Conservation (phyloP, 108 stramenopile species). For the Poteriospumella lacustris region DNA sequence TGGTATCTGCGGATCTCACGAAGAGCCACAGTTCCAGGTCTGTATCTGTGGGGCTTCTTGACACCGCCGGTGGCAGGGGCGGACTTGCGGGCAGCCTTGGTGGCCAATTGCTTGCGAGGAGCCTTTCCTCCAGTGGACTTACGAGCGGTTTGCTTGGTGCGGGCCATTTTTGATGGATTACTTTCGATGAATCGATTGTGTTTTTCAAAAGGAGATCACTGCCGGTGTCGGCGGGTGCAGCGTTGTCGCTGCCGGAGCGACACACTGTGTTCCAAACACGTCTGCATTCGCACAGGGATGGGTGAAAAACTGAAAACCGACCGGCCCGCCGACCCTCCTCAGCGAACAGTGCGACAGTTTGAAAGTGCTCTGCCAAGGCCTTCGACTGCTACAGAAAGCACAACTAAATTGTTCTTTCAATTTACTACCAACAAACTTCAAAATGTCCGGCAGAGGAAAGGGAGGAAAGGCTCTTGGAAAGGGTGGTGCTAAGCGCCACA, state of each 20-base stretch:
- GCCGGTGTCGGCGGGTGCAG: not conserved
- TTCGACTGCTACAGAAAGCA: not conserved
- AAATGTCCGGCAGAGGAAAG: slow-evolving; percentile 65
- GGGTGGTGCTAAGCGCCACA: slow-evolving; percentile 94
- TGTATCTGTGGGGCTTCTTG: slow-evolving; percentile 58
- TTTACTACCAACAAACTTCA: not conserved
- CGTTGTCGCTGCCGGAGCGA: too few relatives aligned
- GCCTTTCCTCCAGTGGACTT: slow-evolving; percentile 95
- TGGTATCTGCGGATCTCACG: slow-evolving; percentile 88
- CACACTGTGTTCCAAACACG: too few relatives aligned
- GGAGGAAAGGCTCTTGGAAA: slow-evolving; percentile 84
- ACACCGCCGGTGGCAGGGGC: slow-evolving; percentile 53
- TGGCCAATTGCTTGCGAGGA: slow-evolving; percentile 78
- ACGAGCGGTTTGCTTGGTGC: slow-evolving; percentile 95
- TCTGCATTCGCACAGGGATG: too few relatives aligned
- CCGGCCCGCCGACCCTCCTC: too few relatives aligned
- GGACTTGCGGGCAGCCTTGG: slow-evolving; percentile 72
- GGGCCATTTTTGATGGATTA: slow-evolving; percentile 68
- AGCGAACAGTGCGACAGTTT: too few relatives aligned
- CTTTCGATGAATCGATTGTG: not conserved
- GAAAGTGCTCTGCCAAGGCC: too few relatives aligned
- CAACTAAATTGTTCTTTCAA: too few relatives aligned
- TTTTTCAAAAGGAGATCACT: not conserved
- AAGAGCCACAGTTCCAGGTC: slow-evolving; percentile 81
- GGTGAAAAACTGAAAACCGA: too few relatives aligned